Percentiles rank a stretch among this genome's conserved stretches.
Conservation (phyloP, 441 rosid genomes). For the Sinapis alba region DNA sequence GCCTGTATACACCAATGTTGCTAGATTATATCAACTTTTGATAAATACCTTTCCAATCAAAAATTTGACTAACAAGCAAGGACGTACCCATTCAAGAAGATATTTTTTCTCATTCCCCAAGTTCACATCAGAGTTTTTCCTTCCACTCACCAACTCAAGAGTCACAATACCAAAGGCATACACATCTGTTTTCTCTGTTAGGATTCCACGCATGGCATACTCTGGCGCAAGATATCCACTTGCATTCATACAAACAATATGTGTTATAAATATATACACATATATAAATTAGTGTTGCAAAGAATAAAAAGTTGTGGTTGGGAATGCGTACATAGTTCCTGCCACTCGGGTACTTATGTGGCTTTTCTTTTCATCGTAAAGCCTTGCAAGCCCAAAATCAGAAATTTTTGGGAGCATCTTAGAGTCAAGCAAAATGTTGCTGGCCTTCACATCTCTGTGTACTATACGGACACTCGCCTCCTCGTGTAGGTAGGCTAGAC, state of each 20-base stretch:
- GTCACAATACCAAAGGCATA: too few relatives aligned
- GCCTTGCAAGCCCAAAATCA: background rate
- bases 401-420: conserved; percentile 31
- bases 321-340: background rate
- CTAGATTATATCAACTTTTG: background rate
- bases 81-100: background rate
- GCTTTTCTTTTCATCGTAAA: background rate
- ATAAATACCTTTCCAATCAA: too few relatives aligned
- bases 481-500: conserved; percentile 70
- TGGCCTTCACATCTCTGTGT: conserved; percentile 72
- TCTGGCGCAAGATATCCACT: background rate
- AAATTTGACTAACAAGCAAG: too few relatives aligned
- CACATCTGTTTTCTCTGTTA: too few relatives aligned
- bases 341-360: background rate
- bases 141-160: background rate
- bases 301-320: background rate
- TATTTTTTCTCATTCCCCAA: background rate
- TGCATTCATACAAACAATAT: background rate
- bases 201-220: too few relatives aligned
- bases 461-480: conserved; percentile 64
- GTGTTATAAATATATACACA: background rate
- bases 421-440: conserved; percentile 64
- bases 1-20: background rate
- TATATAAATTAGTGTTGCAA: too few relatives aligned
- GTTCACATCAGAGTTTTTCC: background rate